Evolutionary conservation across 2,329 filamentous ascomycete genomes (phyloP).

Genomic region (Trichothecium roseum): DNA sequence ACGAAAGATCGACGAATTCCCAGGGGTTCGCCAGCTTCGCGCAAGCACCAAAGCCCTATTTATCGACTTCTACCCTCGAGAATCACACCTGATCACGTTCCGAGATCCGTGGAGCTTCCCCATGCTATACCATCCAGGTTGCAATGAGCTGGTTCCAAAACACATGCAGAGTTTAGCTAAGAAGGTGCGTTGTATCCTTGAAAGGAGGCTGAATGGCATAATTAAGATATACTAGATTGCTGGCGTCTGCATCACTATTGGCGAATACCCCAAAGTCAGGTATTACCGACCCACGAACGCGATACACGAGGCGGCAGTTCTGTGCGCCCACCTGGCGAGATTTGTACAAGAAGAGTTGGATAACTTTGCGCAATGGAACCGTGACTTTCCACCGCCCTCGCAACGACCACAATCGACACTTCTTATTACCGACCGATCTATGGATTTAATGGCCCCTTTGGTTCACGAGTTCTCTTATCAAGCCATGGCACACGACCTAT

Average conservation of each 20-base stretch:
- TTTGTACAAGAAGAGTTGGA: conserved; percentile 91
- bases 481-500: conserved; percentile 90
- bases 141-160: conserved; percentile 69
- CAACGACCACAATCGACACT: conserved; percentile 72
- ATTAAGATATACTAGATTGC: conserved; percentile 18
- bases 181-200: conserved; percentile 49
- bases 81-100: conserved; percentile 86
- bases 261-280: conserved; percentile 86
- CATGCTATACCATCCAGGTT: conserved; percentile 79
- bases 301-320: conserved; percentile 75
- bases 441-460: conserved; percentile 82
- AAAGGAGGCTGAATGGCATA: conserved; percentile 2
- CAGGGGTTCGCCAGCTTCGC: conserved; percentile 60
- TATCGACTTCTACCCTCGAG: conserved; percentile 80
- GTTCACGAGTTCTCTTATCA: conserved; percentile 98
- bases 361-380: conserved; percentile 73
- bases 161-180: conserved; percentile 82
- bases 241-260: conserved; percentile 77
- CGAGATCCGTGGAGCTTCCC: conserved; percentile 94
- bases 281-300: conserved; percentile 73
- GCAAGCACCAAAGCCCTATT: conserved; percentile 74
- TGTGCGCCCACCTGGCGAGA: conserved; percentile 78
- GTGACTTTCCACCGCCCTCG: conserved; percentile 72
- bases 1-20: conserved; percentile 63
- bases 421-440: conserved; percentile 80